phyloP scores from a whole-genome alignment of 331 rosid species.

The Cucumis variabilis region DNA sequence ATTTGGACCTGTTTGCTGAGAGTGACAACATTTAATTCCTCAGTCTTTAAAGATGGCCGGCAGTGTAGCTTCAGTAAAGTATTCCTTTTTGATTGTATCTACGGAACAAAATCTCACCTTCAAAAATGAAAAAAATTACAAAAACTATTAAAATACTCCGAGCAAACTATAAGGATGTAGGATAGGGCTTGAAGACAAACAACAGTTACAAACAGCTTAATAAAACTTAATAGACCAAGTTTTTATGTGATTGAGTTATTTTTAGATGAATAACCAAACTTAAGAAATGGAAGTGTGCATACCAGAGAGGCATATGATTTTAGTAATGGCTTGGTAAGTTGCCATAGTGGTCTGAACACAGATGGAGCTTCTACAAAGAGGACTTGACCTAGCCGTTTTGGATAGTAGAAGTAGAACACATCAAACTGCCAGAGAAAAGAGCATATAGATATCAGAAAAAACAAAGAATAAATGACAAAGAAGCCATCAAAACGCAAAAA shows the following conservation, averaged over 20 bases:
- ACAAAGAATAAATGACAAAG: background rate
- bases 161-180: background rate
- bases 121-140: slow-evolving; percentile 31
- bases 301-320: slow-evolving; percentile 91
- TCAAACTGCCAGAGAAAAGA: slow-evolving; percentile 69
- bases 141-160: background rate
- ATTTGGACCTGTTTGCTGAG: slow-evolving; percentile 21
- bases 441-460: background rate
- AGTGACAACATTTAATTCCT: slow-evolving; percentile 17
- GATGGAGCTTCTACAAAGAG: slow-evolving; percentile 90
- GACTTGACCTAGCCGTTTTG: slow-evolving; percentile 79
- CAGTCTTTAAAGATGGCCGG: slow-evolving; percentile 70
- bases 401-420: slow-evolving; percentile 86
- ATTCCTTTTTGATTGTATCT: slow-evolving; percentile 73
- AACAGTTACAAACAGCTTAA: background rate
- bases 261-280: background rate
- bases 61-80: slow-evolving; percentile 69
- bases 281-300: slow-evolving; percentile 32
- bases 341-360: slow-evolving; percentile 93
- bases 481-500: background rate
- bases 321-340: slow-evolving; percentile 72
- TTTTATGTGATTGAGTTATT: background rate
- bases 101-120: slow-evolving; percentile 87
- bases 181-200: background rate
- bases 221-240: slow-evolving; percentile 5